Conservation (phyloP, 2,329 filamentous ascomycete genomes). For the Beauveria sp. region DNA sequence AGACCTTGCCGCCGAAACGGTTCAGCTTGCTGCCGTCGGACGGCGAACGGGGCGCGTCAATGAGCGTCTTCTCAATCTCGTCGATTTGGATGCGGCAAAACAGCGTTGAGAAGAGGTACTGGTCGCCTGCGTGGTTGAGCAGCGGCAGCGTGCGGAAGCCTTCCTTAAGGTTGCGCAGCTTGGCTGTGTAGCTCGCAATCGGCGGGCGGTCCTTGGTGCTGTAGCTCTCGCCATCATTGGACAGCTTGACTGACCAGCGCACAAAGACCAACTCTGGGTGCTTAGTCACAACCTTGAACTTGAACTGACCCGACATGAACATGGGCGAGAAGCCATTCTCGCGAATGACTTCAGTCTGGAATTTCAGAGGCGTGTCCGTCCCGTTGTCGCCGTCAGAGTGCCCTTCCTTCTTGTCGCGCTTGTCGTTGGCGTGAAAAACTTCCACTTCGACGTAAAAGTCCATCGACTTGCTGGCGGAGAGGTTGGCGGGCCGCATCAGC, state of each 20-base stretch:
- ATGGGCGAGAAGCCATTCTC: constrained; percentile 92
- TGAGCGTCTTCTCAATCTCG: constrained; percentile 48
- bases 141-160: constrained; percentile 90
- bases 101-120: constrained; percentile 88
- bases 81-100: constrained; percentile 79
- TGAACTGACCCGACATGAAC: constrained; percentile 67
- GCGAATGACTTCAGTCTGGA: constrained; percentile 70
- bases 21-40: constrained; percentile 46
- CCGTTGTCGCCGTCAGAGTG: constrained; percentile 44
- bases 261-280: constrained; percentile 91
- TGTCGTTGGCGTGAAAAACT: constrained; percentile 89
- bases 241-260: constrained; percentile 85
- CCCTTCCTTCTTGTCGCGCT: constrained; percentile 76
- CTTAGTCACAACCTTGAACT: constrained; percentile 82
- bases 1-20: constrained; percentile 49
- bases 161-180: constrained; percentile 80
- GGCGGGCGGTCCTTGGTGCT: constrained; percentile 51
- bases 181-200: constrained; percentile 86
- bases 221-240: constrained; percentile 64
- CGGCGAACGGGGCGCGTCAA: constrained; percentile 37
- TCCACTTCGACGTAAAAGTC: constrained; percentile 95
- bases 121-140: constrained; percentile 80
- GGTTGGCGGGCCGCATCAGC: constrained; percentile 71
- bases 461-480: constrained; percentile 65
- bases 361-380: constrained; percentile 58